Evolutionary conservation across 768 basidiomycete species (phyloP), one percentile per base, ranked within the genome.

Genomic region (Amanita rimosa): DNA sequence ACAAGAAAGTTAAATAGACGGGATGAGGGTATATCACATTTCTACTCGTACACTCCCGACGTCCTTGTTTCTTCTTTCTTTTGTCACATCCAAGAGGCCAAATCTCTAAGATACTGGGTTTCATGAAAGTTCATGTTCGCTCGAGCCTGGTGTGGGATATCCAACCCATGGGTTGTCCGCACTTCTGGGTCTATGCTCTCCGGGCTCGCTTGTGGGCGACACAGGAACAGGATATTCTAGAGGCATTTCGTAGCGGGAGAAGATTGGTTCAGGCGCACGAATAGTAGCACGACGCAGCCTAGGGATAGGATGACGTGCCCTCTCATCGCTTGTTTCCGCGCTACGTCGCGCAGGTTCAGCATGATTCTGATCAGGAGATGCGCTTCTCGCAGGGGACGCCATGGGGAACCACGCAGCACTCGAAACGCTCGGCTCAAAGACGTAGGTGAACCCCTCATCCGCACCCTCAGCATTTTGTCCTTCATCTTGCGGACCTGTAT

Each of bases 271-370:
- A 0, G 81, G 79, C 4, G 82, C 74, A 4, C 77, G 74, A 4
- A 85, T 58, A 2, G 81, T 79, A n/a, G 83, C 81, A 2, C 83
- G 75, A 42, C 83, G 76, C 37, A 85, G 64, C 36, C 81, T 74
- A 3, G 83, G 79, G 6, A 60, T 31, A 31, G 31, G 57, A 11
- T 59, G 57, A 16, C 49, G 58, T n/a, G 44, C 54, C 41, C 55
- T 51, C 17, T 68, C 67, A 7, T 70, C 69, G 48, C 57, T 65
- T 29, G 58, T 52, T 54, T 68, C 68, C 2, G 21, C n/a, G 44
- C 51, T 11, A 21, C 16, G 24, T 5, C 37, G 38, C 19, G 22
- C 21, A 38, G 21, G 33, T 44, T 44, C 39, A 26, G 37, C 43
- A 37, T 34, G 29, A n/a, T n/a, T n/a, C n/a, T n/a, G n/a, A 21